These are phyloP conservation scores for Pseudopyrenochaeta lycopersici DNA, from an alignment of 2,329 filamentous ascomycete genomes.

Conservation along the genomic window DNA sequence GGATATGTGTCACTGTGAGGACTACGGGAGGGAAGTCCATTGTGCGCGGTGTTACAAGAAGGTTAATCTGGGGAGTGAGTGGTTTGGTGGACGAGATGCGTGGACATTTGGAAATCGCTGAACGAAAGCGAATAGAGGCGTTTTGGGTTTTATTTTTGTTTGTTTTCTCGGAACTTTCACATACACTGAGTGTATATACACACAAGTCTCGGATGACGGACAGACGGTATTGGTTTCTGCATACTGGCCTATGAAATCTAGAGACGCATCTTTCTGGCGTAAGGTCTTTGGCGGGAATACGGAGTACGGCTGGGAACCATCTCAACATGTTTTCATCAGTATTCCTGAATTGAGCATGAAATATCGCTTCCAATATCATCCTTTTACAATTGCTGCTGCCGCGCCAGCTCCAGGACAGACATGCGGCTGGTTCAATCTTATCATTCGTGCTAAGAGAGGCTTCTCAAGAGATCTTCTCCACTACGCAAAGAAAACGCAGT, in stretches of 20 bases:
- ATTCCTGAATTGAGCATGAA: neutral
- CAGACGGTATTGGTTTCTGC: conserved; percentile 1
- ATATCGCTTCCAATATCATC: too few species aligned
- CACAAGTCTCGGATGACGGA: conserved; percentile 20
- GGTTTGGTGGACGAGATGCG: conserved; percentile 25
- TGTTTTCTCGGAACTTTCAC: too few species aligned
- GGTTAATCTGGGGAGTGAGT: conserved; percentile 14
- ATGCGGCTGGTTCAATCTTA: too few species aligned
- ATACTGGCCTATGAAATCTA: conserved; percentile 1
- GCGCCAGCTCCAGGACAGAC: too few species aligned
- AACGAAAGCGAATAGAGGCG: neutral
- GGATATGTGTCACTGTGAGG: conserved; percentile 38
- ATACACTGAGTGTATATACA: neutral
- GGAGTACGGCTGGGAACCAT: conserved; percentile 2
- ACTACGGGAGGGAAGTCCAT: conserved; percentile 42
- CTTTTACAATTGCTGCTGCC: too few species aligned
- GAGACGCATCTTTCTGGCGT: conserved; percentile 2
- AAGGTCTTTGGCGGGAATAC: conserved; percentile 1
- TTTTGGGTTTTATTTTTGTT: neutral
- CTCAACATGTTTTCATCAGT: conserved; percentile 1
- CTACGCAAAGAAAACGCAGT: too few species aligned
- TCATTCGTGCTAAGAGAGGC: too few species aligned
- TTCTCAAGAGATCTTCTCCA: too few species aligned
- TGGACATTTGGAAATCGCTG: conserved; percentile 34
- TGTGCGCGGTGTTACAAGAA: conserved; percentile 28